Evolutionary conservation across 495 filamentous ascomycete genomes (phyloP).

Genomic region (Coniosporium apollinis): DNA sequence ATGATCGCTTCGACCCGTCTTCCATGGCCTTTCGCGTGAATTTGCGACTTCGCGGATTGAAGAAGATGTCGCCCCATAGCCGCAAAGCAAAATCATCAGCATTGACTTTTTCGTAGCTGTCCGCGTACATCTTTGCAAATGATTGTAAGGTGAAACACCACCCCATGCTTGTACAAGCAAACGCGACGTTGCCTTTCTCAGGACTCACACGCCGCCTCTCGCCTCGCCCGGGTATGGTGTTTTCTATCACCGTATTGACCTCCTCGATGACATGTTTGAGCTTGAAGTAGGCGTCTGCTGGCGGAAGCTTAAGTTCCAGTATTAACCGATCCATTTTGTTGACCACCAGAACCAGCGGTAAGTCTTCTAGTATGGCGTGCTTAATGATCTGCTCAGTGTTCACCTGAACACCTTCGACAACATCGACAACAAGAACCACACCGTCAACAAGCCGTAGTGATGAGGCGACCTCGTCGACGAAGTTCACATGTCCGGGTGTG

Average conservation of each 20-base stretch:
- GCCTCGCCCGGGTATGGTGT: slow-evolving; percentile 66
- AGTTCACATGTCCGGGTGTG: slow-evolving; percentile 95
- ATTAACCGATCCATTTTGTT: slow-evolving; percentile 97
- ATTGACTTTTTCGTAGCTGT: slow-evolving; percentile 63
- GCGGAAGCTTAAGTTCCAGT: slow-evolving; percentile 84
- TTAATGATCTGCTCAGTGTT: slow-evolving; percentile 96
- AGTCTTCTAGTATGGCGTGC: slow-evolving; percentile 77
- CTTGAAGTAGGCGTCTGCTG: slow-evolving; percentile 95
- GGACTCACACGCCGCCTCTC: slow-evolving; percentile 71
- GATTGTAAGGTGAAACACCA: slow-evolving; percentile 93
- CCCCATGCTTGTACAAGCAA: slow-evolving; percentile 80
- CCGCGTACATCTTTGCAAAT: slow-evolving; percentile 91
- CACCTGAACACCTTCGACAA: slow-evolving; percentile 94
- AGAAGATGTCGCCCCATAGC: slow-evolving; percentile 95
- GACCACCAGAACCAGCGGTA: slow-evolving; percentile 76
- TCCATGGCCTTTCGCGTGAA: slow-evolving; percentile 82
- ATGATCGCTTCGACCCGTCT: slow-evolving; percentile 63
- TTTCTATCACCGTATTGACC: slow-evolving; percentile 90
- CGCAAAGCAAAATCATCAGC: slow-evolving; percentile 58
- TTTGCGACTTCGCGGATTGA: slow-evolving; percentile 72
- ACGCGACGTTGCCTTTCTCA: slow-evolving; percentile 92
- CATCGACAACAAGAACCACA: slow-evolving; percentile 83
- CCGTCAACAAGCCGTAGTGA: slow-evolving; percentile 79
- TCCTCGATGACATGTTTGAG: slow-evolving; percentile 95
- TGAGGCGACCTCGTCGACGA: slow-evolving; percentile 88